Base-by-base conservation (phyloP, 345 rosid genomes). In the Draba incana region DNA sequence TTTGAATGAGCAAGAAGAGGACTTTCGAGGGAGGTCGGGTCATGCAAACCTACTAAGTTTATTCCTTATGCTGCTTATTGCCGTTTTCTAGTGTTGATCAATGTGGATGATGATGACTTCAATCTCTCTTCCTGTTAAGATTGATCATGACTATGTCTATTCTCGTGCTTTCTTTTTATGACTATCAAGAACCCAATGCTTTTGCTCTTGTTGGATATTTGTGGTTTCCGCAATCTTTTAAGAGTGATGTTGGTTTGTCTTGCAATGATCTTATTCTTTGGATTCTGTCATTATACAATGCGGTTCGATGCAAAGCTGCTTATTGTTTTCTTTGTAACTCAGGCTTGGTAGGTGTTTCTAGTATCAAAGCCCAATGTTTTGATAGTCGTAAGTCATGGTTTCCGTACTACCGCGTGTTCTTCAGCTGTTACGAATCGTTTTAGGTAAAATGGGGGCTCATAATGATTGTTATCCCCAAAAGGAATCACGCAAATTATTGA, bases 1-100 rank as follows among this genome's bases (percentile, higher is more conserved):
- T 88, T 84, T 38, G 84, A 85, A 68, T 87, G 74, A 83, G 5
- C 1, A 25, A 10, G 8, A 20, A 20, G 28, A 12, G 28, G 16
- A 1, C 4, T 8, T 4, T 55, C 11, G 5, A 0, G 9, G 38
- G 11, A 16, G 23, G 24, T n/a, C 35, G 51, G 37, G 38, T 28
- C 31, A 5, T 57, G 23, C 8, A 30, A 8, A 7, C 53, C 23
- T 24, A 45, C 51, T 35, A 51, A 58, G 57, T 44, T 45, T 59
- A 23, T 33, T 14, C 5, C 11, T 57, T 48, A 7, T 31, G 57
- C 50, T 31, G 57, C 50, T 74, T 45, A 13, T 70, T 54, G 3
- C 16, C 5, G 5, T 54, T 15, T 45, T 37, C 8, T 3, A 5
- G 48, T 33, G 43, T 58, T 24, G 35, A 33, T 63, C 75, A 45